Base-by-base conservation (phyloP, 2,329 filamentous ascomycete genomes). In the Pestalotiopsis sp. region DNA sequence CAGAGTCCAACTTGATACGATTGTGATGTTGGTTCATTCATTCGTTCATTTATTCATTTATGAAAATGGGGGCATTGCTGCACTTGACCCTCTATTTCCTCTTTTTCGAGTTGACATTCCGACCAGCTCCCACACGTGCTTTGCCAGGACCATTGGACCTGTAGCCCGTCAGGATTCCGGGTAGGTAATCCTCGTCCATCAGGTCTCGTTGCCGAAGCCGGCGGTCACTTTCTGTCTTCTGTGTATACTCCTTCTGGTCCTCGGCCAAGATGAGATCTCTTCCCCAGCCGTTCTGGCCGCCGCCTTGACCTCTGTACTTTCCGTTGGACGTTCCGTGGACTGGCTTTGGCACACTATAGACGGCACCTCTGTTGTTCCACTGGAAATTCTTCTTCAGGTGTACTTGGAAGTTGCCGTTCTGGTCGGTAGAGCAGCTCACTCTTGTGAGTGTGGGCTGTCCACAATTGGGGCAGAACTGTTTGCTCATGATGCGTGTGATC, bases 351-450 rank as follows among this genome's bases (percentile, higher is more conserved):
- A 99, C 90, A 79, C 94, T 97, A 84, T 92, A 99, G 49, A 93
- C 89, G 80, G 98, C 96, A 66, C 96, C 96, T 27, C 95, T 88
- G 73, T 92, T 97, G 82, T 97, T 98, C 91, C 92, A 97, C 82
- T 98, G 94, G 85, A 96, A 97, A 80, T 97, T 97, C 81, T 91
- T 91, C 85, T 97, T 97, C 69, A 99, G 85, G 78, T 98, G 93
- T 69, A 99, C 82, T 69, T 88, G 90, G 83, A 98, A 97, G 74
- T 91, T 89, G 65, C 96, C 96, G 65, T 90, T 87, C 31, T 90
- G 85, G 75, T 95, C 91, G 3, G 94, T 98, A 36, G 92, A 92
- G 86, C 95, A 98, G 27, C 92, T 92, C 0, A 95, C 92, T 71
- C 95, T 90, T 7, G 92, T 94, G 27, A 99, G 86, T 0, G 95